These are phyloP conservation scores for Fusarium dlaminii DNA, from an alignment of 2,329 filamentous ascomycete genomes.

Conservation along the genomic window DNA sequence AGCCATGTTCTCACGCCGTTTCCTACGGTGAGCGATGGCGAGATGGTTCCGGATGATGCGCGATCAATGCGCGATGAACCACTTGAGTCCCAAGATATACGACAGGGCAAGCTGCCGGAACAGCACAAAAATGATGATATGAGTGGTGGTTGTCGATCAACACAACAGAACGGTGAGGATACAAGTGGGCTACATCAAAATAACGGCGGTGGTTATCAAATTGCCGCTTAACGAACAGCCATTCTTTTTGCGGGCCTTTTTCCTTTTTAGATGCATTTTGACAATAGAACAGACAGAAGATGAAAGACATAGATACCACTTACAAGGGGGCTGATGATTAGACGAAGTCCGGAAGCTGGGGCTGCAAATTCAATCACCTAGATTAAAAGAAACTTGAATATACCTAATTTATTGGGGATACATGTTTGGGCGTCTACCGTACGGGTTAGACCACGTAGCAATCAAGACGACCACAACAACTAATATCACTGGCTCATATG, in stretches of 20 bases:
- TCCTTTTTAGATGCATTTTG: neutral
- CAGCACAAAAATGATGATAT: conserved; percentile 15
- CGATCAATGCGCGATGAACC: conserved; percentile 49
- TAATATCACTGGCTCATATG: neutral
- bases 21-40: conserved; percentile 66
- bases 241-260: neutral
- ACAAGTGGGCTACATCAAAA: conserved; percentile 9
- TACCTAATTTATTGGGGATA: neutral
- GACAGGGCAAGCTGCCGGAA: conserved; percentile 20
- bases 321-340: conserved; percentile 15
- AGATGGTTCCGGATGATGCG: conserved; percentile 62
- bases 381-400: neutral
- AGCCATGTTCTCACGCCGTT: conserved; percentile 74
- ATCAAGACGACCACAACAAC: neutral
- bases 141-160: conserved; percentile 15
- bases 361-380: neutral
- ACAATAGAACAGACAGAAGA: neutral
- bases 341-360: conserved; percentile 4
- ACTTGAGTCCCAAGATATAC: conserved; percentile 37
- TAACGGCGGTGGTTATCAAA: conserved; percentile 5
- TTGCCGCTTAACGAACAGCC: conserved; percentile 9
- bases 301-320: conserved; percentile 32
- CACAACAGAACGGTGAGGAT: conserved; percentile 11
- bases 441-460: neutral
- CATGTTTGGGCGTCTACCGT: neutral